These are phyloP conservation scores for Thielaviopsis populi DNA, from an alignment of 2,329 filamentous ascomycete species.

Conservation along the genomic window DNA sequence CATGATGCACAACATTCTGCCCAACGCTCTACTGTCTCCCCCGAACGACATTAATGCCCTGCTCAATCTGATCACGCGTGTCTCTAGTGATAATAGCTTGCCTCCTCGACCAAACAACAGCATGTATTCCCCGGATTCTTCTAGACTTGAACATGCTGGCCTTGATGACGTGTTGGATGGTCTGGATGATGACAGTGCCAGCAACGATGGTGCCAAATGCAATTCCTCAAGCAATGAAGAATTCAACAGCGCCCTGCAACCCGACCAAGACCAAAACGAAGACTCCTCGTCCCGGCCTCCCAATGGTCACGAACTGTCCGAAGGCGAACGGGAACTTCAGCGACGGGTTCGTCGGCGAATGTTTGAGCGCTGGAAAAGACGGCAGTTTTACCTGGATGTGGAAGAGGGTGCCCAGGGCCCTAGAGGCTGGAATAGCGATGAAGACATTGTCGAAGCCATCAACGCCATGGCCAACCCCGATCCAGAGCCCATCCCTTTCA, in stretches of 20 bases:
- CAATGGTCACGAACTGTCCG: background rate
- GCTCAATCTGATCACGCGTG: slow-evolving; percentile 9
- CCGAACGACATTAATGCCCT: slow-evolving; percentile 12
- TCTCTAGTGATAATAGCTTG: background rate
- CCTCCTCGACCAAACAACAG: background rate
- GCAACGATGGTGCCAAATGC: background rate
- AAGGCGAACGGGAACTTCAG: background rate
- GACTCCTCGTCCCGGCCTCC: background rate
- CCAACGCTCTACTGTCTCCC: slow-evolving; percentile 22
- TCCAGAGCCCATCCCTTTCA: slow-evolving; percentile 21
- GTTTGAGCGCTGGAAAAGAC: slow-evolving; percentile 58
- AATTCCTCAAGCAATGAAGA: background rate
- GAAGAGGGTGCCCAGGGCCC: slow-evolving; percentile 55
- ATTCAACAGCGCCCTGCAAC: background rate
- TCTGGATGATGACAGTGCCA: background rate
- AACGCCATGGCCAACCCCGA: slow-evolving; percentile 21
- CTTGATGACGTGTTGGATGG: background rate
- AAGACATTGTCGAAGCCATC: slow-evolving; percentile 37
- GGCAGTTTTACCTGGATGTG: slow-evolving; percentile 71
- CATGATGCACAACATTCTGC: slow-evolving; percentile 9
- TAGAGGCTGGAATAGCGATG: slow-evolving; percentile 39
- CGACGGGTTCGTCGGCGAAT: slow-evolving; percentile 35
- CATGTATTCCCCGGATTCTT: background rate
- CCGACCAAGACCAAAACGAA: background rate
- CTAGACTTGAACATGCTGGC: background rate